phyloP scores from a whole-genome alignment of 768 basidiomycete species.

The Rhizopogon sp. region DNA sequence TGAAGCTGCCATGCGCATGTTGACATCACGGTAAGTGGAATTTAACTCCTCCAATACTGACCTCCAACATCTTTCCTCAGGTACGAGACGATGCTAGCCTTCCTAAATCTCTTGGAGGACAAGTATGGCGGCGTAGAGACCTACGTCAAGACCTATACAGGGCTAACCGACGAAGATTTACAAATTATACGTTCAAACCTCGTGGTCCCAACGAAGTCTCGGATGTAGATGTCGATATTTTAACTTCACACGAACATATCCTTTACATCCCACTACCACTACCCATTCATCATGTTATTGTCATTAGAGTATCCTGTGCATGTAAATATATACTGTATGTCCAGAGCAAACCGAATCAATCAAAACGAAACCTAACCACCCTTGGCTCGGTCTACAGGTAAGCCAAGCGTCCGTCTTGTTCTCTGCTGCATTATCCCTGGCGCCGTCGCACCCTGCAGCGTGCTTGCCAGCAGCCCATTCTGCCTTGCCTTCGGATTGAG shows the following conservation, averaged over 20 bases:
- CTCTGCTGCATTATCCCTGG: slow-evolving; percentile 28
- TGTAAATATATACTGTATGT: background rate
- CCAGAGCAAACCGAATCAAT: background rate
- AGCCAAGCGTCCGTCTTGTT: slow-evolving; percentile 37
- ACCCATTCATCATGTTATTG: background rate
- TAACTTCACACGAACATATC: background rate
- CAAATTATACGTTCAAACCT: slow-evolving; percentile 53
- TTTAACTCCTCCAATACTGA: background rate
- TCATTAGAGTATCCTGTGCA: background rate
- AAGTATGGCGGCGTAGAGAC: slow-evolving; percentile 65
- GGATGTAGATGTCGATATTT: slow-evolving; percentile 17
- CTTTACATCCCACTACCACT: background rate
- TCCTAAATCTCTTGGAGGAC: slow-evolving; percentile 53
- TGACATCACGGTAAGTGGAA: slow-evolving; percentile 60
- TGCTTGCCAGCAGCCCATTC: slow-evolving; percentile 35
- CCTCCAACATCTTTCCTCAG: slow-evolving; percentile 29
- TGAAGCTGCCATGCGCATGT: slow-evolving; percentile 78
- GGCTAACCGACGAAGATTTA: slow-evolving; percentile 62
- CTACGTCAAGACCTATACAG: slow-evolving; percentile 54
- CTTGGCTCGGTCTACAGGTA: slow-evolving; percentile 31
- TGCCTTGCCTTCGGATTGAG: slow-evolving; percentile 67
- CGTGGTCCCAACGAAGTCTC: slow-evolving; percentile 29
- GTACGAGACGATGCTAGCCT: slow-evolving; percentile 72
- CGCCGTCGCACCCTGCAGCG: slow-evolving; percentile 25
- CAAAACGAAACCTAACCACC: slow-evolving; percentile 1